Evolutionary conservation across 495 filamentous ascomycete genomes (phyloP).

Genomic region (Neurospora sp.): DNA sequence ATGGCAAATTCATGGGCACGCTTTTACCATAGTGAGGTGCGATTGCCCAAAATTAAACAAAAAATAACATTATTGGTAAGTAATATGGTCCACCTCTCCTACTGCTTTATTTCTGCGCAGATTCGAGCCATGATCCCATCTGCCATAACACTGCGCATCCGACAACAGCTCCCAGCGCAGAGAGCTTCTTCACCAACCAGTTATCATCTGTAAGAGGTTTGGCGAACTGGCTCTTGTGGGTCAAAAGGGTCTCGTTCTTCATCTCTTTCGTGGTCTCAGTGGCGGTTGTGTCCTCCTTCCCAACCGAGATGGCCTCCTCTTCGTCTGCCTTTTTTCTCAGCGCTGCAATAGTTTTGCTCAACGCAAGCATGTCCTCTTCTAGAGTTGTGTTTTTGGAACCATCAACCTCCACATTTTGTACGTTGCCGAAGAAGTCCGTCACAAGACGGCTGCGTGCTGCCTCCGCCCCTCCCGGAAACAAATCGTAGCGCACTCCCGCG

Average conservation of each 20-base stretch:
- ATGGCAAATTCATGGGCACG: not conserved
- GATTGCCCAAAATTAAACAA: not conserved
- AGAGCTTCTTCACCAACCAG: constrained; percentile 60
- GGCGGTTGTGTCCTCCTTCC: constrained; percentile 15
- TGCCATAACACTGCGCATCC: constrained; percentile 61
- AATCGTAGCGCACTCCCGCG: constrained; percentile 86
- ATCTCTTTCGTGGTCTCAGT: constrained; percentile 29
- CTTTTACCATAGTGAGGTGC: not conserved
- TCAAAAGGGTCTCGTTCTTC: constrained; percentile 12
- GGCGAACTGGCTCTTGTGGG: constrained; percentile 35
- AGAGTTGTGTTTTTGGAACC: constrained; percentile 43
- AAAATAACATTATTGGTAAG: not conserved
- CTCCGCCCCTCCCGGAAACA: constrained; percentile 72
- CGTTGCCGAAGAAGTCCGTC: constrained; percentile 97
- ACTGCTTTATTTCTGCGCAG: constrained; percentile 11
- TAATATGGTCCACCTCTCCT: not conserved
- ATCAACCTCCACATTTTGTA: constrained; percentile 91
- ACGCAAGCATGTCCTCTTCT: constrained; percentile 61
- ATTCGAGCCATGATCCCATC: constrained; percentile 44
- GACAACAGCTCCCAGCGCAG: constrained; percentile 53
- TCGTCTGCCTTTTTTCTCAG: constrained; percentile 43
- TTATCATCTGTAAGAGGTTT: constrained; percentile 56
- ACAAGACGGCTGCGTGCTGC: constrained; percentile 63
- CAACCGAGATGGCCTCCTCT: constrained; percentile 23
- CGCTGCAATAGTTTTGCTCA: constrained; percentile 52